These are phyloP conservation scores for Fagopyrum homotropicum DNA, from an alignment of 148 eudicot genomes.

Conservation along the genomic window DNA sequence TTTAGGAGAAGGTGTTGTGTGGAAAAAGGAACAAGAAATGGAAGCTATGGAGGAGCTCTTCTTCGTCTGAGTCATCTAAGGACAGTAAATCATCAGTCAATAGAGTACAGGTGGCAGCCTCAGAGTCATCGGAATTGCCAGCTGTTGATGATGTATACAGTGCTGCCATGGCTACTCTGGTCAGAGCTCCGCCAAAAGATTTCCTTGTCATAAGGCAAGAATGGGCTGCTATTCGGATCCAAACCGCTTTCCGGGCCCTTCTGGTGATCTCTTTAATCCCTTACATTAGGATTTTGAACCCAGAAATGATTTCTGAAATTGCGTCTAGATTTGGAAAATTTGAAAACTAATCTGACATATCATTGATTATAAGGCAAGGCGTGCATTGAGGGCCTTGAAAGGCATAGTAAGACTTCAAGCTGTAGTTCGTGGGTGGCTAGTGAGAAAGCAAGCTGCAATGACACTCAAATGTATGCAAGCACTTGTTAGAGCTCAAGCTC, in stretches of 20 bases:
- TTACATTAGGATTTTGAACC: background rate
- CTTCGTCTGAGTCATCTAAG: background rate
- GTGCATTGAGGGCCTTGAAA: slow-evolving; percentile 76
- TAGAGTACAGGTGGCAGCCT: slow-evolving; percentile 22
- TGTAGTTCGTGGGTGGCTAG: slow-evolving; percentile 73
- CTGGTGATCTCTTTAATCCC: slow-evolving; percentile 35
- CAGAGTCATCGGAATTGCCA: slow-evolving; percentile 31
- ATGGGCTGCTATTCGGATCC: slow-evolving; percentile 90
- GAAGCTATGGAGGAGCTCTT: slow-evolving; percentile 68
- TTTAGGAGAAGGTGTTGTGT: slow-evolving; percentile 47
- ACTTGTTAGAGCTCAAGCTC: slow-evolving; percentile 78
- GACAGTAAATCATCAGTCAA: slow-evolving; percentile 20
- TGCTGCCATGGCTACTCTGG: slow-evolving; percentile 78
- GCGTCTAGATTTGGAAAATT: background rate
- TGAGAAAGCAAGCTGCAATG: slow-evolving; percentile 77
- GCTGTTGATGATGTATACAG: slow-evolving; percentile 30
- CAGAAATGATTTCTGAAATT: background rate
- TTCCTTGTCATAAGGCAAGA: slow-evolving; percentile 61
- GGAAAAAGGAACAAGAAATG: slow-evolving; percentile 55
- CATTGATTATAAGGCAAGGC: slow-evolving; percentile 39
- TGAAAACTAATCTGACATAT: background rate
- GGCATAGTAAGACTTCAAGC: slow-evolving; percentile 83
- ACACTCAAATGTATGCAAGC: slow-evolving; percentile 91
- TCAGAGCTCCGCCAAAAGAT: slow-evolving; percentile 67
- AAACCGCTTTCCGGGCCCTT: slow-evolving; percentile 77